Conservation (phyloP, 169 alveolate genomes). For the Cryptosporidium canis region DNA sequence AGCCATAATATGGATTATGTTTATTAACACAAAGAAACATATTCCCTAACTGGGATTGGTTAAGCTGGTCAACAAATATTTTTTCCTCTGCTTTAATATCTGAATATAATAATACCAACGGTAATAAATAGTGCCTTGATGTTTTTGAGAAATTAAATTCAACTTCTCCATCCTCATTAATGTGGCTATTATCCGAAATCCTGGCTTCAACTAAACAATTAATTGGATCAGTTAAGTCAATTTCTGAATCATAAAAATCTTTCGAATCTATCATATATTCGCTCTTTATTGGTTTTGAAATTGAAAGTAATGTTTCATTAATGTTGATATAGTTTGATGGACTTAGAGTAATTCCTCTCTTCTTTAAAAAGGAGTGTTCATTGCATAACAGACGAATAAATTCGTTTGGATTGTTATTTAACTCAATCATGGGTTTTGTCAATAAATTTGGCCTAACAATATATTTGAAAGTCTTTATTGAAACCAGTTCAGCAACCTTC, state of each 20-base stretch:
- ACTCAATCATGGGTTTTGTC: neutral
- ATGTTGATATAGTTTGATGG: neutral
- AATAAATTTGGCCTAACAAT: conserved; percentile 2
- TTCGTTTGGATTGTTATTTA: conserved; percentile 2
- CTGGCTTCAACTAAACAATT: conserved; percentile 40
- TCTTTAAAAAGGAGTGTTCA: conserved; percentile 18
- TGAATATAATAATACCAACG: neutral
- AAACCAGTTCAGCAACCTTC: conserved; percentile 16
- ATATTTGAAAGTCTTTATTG: conserved; percentile 14
- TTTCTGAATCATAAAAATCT: neutral
- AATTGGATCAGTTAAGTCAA: conserved; percentile 2
- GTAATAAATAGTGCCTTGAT: conserved; percentile 20
- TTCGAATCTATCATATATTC: neutral
- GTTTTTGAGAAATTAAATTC: conserved; percentile 16
- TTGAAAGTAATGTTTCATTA: neutral
- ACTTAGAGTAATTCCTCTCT: conserved; percentile 8
- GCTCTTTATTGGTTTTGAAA: neutral
- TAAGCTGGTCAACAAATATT: neutral
- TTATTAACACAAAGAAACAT: conserved; percentile 8
- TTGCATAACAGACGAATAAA: conserved; percentile 21
- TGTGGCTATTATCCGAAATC: neutral
- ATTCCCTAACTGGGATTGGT: neutral
- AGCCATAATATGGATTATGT: neutral
- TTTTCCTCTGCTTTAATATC: neutral
- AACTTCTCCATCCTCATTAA: neutral